Percentiles rank a stretch among this genome's conserved stretches.
Conservation (phyloP, 495 filamentous ascomycete genomes). For the Aspergillus sparsus region DNA sequence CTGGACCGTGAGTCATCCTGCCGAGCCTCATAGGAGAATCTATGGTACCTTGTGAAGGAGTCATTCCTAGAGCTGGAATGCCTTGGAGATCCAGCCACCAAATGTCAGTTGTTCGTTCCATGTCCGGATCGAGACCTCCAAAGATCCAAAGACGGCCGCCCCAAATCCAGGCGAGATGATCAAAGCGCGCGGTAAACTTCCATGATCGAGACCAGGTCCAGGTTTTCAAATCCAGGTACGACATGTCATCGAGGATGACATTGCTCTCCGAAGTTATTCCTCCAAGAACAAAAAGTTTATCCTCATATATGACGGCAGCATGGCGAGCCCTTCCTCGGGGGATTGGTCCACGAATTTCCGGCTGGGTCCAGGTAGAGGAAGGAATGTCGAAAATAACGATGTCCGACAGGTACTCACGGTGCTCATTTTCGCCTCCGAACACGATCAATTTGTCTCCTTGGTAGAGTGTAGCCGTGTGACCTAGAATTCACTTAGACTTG, state of each 20-base stretch:
- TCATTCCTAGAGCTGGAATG: conserved; percentile 77
- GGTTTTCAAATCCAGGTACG: conserved; percentile 93
- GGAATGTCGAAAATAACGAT: conserved; percentile 93
- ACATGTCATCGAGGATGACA: conserved; percentile 89
- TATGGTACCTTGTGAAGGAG: conserved; percentile 64
- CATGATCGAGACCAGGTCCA: conserved; percentile 97
- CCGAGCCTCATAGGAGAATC: conserved; percentile 42
- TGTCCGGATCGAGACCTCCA: conserved; percentile 87
- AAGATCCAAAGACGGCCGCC: conserved; percentile 94
- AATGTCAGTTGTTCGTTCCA: conserved; percentile 92
- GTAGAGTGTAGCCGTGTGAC: conserved; percentile 94
- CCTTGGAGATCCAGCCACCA: conserved; percentile 96
- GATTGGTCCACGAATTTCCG: conserved; percentile 75
- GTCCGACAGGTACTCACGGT: conserved; percentile 91
- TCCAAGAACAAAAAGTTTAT: conserved; percentile 92
- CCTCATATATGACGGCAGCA: conserved; percentile 90
- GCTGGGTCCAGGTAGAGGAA: conserved; percentile 91
- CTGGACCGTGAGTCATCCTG: conserved; percentile 46
- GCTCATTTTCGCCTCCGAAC: conserved; percentile 97
- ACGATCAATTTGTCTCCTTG: conserved; percentile 91
- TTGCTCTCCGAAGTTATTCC: conserved; percentile 87
- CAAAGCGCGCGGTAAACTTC: conserved; percentile 91
- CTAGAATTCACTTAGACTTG: conserved; percentile 43
- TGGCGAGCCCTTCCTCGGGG: conserved; percentile 90
- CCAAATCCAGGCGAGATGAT: conserved; percentile 92